phyloP scores from a whole-genome alignment of 2,329 filamentous ascomycete genomes.

The Fusarium agapanthi region DNA sequence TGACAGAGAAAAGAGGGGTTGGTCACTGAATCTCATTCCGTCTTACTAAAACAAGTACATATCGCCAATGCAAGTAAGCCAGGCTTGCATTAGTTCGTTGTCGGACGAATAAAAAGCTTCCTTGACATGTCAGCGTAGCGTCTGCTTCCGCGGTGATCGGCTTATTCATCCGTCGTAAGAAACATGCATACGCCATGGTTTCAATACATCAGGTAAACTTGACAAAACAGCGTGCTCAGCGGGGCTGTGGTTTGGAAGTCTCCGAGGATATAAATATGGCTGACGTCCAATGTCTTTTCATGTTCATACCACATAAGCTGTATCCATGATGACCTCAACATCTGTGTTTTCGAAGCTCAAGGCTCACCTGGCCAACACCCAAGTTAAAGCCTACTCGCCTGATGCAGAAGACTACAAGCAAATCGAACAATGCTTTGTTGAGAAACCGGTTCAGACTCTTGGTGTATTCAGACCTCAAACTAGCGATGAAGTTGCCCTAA shows the following conservation, averaged over 20 bases:
- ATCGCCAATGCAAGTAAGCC: no score
- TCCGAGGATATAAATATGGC: not conserved
- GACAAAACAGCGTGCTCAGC: rapidly evolving
- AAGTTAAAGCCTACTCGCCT: rapidly evolving
- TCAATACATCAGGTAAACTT: rapidly evolving
- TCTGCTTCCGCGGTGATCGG: not conserved
- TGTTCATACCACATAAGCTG: rapidly evolving
- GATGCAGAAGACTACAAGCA: constrained; percentile 28
- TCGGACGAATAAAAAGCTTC: rapidly evolving
- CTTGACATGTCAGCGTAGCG: not conserved
- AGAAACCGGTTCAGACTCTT: not conserved
- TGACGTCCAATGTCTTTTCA: no score
- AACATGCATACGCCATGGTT: not conserved
- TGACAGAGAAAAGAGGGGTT: not conserved
- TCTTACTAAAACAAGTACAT: rapidly evolving
- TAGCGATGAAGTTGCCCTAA: not conserved
- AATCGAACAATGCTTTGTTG: not conserved
- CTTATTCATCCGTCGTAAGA: not conserved
- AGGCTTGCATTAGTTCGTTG: not conserved
- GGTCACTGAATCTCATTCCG: not conserved
- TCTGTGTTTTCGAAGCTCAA: not conserved
- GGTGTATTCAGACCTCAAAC: not conserved
- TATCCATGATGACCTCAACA: not conserved
- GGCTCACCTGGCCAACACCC: not conserved
- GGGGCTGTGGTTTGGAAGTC: no score